Conservation (phyloP, 75 land plant genomes). For the Chamaecyparis obtusa region DNA sequence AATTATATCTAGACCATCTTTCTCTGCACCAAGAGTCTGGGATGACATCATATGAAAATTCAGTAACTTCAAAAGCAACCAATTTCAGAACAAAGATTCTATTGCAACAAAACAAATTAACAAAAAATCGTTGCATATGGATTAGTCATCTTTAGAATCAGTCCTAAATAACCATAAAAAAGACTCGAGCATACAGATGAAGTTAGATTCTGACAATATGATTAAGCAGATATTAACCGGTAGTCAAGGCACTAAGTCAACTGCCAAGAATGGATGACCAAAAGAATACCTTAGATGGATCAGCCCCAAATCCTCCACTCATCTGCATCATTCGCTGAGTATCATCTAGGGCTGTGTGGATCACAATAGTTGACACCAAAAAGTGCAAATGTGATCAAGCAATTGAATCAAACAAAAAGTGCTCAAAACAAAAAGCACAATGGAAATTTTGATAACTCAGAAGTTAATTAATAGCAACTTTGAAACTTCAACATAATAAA, state of each 20-base stretch:
- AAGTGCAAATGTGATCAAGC: not conserved
- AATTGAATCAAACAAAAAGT: not conserved
- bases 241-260: not conserved
- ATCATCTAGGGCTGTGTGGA: constrained; percentile 78
- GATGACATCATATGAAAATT: not conserved
- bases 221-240: not conserved
- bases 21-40: constrained; percentile 86
- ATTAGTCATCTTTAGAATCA: not conserved
- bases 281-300: constrained; percentile 73
- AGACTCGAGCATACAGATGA: not conserved
- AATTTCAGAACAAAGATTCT: not conserved
- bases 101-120: not conserved
- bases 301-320: constrained; percentile 95
- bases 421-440: not conserved
- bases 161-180: not conserved
- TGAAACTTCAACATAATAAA: not conserved
- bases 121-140: not conserved
- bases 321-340: constrained; percentile 98
- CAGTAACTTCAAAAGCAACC: not conserved
- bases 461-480: not conserved
- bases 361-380: not conserved
- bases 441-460: not conserved
- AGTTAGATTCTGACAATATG: not conserved
- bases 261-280: not conserved
- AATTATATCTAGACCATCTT: constrained; percentile 82